phyloP scores from a whole-genome alignment of 345 rosid species.

The Abelmoschus esculentus region DNA sequence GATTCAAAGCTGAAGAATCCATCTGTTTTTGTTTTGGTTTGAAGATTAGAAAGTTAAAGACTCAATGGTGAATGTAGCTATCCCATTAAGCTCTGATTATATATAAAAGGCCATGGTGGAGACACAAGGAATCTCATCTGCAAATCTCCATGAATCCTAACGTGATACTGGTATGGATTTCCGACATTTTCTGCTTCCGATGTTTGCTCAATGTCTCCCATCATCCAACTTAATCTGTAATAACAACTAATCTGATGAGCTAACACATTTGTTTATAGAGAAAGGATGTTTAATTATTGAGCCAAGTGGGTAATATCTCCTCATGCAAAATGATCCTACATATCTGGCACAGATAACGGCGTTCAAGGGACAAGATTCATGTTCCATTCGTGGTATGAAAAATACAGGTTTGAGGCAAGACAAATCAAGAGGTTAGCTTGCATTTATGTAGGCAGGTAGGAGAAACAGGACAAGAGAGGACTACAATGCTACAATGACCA shows the following conservation, averaged over 20 bases:
- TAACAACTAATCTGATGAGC: background rate
- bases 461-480: too few species aligned
- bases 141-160: background rate
- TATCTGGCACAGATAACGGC: background rate
- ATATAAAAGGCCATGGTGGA: background rate
- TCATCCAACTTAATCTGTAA: background rate
- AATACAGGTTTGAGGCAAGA: too few species aligned
- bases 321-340: background rate
- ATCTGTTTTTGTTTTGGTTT: background rate
- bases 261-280: background rate
- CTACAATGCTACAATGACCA: too few species aligned
- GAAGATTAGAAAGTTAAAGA: background rate
- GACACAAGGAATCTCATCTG: background rate
- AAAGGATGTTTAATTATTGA: background rate
- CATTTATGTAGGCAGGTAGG: too few species aligned
- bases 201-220: background rate
- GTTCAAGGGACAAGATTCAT: background rate
- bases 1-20: background rate
- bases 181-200: background rate
- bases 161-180: too few species aligned
- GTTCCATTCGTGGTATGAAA: background rate
- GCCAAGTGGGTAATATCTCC: slow-evolving; percentile 7
- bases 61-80: background rate
- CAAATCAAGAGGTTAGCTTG: too few species aligned
- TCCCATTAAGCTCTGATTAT: background rate